Evolutionary conservation across 768 basidiomycete species (phyloP), one percentile per base, ranked within the genome.

Genomic region (Artomyces pyxidatus): DNA sequence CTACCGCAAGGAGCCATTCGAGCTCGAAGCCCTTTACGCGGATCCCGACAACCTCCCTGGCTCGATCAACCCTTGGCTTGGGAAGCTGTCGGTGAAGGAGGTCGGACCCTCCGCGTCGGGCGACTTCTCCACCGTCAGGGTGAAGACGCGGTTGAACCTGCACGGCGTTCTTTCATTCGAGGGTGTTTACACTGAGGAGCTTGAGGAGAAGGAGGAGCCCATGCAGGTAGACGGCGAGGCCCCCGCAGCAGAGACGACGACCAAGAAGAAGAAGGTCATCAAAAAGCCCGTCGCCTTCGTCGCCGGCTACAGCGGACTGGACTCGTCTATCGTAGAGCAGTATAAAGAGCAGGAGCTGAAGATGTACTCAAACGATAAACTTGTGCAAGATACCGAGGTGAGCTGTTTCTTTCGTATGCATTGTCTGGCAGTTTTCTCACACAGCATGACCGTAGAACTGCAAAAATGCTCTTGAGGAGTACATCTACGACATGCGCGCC

Each of bases 401-500:
- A 29, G 78, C 69, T 51, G 29, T 40, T 17, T 23, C 44, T 43
- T 39, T n/a, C 19, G 25, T 42, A 27, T 37, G 19, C 37, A 42
- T 30, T 7, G 9, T 19, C 29, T 19, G 10, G 25, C 37, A 17
- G 0, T 6, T 30, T 23, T 22, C 32, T 46, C 46, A 54, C 58
- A 30, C 55, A 44, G 9, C 29, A 30, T 42, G 22, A 10, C 19
- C 39, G n/a, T 35, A 95, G 91, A 89, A 98, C 68, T 83, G 89
- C 67, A 99, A 97, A 73, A 99, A 99, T 64, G 93, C 94, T 4
- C 82, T 99, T 12, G 95, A 99, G 71, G 96, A 98, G 70, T 97
- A 95, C 72, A 87, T 98, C 50, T 97, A 97, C 70, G 95, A 98
- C 66, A 92, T 77, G 61, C 88, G 93, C 32, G 73, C 80, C 67